phyloP scores from a whole-genome alignment of 805 yeast genomes.

The Wickerhamiella allomyrinae region DNA sequence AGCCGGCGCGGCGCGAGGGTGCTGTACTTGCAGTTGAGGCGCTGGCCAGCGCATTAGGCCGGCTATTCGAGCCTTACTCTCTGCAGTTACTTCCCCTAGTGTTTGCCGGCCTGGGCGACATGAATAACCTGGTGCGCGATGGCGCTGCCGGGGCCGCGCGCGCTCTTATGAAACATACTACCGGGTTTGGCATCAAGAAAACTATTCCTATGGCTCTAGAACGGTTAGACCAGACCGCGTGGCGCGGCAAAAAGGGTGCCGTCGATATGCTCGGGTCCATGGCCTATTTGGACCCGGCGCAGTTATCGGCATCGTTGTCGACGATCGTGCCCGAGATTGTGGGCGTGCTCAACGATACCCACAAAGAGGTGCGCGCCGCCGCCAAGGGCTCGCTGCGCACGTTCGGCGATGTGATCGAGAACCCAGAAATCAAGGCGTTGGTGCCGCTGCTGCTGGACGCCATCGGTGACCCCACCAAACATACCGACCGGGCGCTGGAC shows the following conservation, averaged over 20 bases:
- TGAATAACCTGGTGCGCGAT: conserved; percentile 68
- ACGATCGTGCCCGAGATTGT: conserved; percentile 93
- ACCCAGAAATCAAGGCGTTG: conserved; percentile 87
- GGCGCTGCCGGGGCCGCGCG: conserved; percentile 82
- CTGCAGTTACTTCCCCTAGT: conserved; percentile 67
- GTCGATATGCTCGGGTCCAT: conserved; percentile 92
- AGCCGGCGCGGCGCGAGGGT: conserved; percentile 63
- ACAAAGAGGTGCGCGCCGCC: conserved; percentile 91
- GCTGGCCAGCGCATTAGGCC: conserved; percentile 59
- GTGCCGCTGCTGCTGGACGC: conserved; percentile 83
- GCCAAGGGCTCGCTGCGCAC: conserved; percentile 79
- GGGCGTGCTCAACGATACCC: conserved; percentile 85
- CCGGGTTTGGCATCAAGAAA: conserved; percentile 81
- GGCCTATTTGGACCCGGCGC: conserved; percentile 95
- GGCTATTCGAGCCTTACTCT: conserved; percentile 84
- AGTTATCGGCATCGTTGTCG: conserved; percentile 75
- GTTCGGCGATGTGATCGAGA: conserved; percentile 93
- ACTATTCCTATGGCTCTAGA: conserved; percentile 82
- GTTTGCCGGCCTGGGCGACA: conserved; percentile 72
- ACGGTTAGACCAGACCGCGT: conserved; percentile 73
- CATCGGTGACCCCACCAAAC: conserved; percentile 86
- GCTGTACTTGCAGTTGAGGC: conserved; percentile 80
- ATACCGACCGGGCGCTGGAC: conserved; percentile 79
- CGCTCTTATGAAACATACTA: conserved; percentile 77
- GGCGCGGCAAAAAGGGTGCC: conserved; percentile 96